These are phyloP conservation scores for Xylariomycetidae sp. DNA, from an alignment of 2,329 filamentous ascomycete species.

Conservation along the genomic window DNA sequence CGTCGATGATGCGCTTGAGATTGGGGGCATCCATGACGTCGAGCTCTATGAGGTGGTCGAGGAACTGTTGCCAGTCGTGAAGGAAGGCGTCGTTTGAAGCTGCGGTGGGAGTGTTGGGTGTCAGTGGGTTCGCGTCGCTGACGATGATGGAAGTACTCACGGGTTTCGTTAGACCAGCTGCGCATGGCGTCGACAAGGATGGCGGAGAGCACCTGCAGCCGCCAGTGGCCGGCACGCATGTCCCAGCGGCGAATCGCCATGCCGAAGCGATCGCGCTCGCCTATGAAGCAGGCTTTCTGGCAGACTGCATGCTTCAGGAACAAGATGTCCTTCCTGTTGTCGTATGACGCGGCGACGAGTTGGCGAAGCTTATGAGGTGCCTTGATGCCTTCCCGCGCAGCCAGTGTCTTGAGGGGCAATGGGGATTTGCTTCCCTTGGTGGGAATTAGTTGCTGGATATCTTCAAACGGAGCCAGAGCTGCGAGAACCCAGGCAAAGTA, in stretches of 20 bases:
- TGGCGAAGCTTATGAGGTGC: conserved; percentile 69
- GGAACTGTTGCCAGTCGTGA: conserved; percentile 45
- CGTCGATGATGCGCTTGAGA: conserved; percentile 64
- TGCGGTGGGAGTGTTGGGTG: too few relatives aligned
- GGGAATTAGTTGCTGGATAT: conserved; percentile 34
- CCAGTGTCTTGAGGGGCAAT: conserved; percentile 54
- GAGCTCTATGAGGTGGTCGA: conserved; percentile 48
- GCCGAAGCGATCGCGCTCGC: conserved; percentile 59
- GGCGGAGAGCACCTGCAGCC: conserved; percentile 62
- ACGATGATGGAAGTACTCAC: too few relatives aligned
- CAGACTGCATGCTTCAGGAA: conserved; percentile 50
- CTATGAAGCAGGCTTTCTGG: conserved; percentile 36
- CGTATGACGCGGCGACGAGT: conserved; percentile 58
- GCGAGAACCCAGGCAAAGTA: conserved; percentile 74
- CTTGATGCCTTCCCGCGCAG: conserved; percentile 72
- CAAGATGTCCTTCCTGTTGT: conserved; percentile 58
- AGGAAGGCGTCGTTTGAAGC: conserved; percentile 36
- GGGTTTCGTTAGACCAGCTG: conserved; percentile 29
- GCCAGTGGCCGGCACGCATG: conserved; percentile 56
- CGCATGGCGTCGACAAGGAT: conserved; percentile 57
- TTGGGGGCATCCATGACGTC: conserved; percentile 52
- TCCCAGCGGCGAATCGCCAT: conserved; percentile 74
- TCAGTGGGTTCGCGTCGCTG: too few relatives aligned
- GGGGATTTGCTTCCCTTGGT: conserved; percentile 42
- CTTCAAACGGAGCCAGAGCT: conserved; percentile 68